Base-by-base conservation (phyloP, 768 basidiomycete species). In the Kwoniella mangroviensis region DNA sequence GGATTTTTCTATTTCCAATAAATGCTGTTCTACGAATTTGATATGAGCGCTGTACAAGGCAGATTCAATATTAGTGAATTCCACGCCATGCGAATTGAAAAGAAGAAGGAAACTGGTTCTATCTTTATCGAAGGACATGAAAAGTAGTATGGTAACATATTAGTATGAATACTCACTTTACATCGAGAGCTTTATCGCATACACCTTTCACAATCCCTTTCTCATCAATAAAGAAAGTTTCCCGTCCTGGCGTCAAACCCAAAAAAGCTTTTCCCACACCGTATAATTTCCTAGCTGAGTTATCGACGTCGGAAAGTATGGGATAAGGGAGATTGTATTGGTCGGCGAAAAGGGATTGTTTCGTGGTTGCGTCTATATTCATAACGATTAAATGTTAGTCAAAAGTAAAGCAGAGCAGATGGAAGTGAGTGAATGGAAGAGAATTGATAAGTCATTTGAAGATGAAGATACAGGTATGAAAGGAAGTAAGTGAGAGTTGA, bases 171-270 rank as follows among this genome's bases (percentile, higher is more conserved):
- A 75, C 60, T 53, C 60, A 63, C 21, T 34, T 28, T 3, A 70
- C 67, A 26, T 70, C 60, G 2, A 81, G 28, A 42, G 69, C 54
- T 24, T 75, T 75, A 56, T 63, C 70, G 17, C 43, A 74, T n/a
- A 79, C 86, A 42, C 80, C 91, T 89, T 87, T 86, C 34, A 94
- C 84, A 55, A 88, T 84, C 10, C 93, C 92, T 61, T 89, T 86
- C 60, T 84, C 85, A 79, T 92, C 91, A 69, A 94, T 88, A 74
- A 93, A 85, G 77, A 92, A 90, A 2, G 92, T 94, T 42, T 88
- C 87, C 13, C 93, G 87, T 4, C 82, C 83, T 28, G 88, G 86
- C 0, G 84, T 84, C 13, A 93, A 71, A 19, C 93, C 92, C 34
- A 93, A 80, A 71, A 93, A 73, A 1, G 88, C 88, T 73, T 87